phyloP scores from a whole-genome alignment of 2,329 filamentous ascomycete species.

The Aureobasidium sp. region DNA sequence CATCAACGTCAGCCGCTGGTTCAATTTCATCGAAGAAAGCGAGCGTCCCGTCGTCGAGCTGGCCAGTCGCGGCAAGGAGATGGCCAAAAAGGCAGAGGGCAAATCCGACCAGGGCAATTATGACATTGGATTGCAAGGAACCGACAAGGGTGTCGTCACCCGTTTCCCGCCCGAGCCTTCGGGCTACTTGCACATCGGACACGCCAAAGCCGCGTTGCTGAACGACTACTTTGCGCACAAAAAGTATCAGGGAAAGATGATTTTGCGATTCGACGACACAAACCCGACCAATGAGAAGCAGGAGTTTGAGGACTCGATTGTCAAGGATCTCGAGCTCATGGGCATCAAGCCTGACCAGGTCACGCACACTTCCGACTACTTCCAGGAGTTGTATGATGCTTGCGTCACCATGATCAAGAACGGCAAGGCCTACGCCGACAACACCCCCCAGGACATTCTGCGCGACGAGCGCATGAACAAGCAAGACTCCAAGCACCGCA shows the following conservation, averaged over 20 bases:
- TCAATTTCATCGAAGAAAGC: constrained; percentile 72
- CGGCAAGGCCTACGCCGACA: constrained; percentile 83
- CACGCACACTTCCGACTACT: constrained; percentile 92
- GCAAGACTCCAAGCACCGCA: constrained; percentile 70
- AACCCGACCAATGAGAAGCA: constrained; percentile 97
- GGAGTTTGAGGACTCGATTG: constrained; percentile 89
- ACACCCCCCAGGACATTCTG: constrained; percentile 84
- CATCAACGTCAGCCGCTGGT: constrained; percentile 78
- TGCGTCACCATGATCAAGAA: constrained; percentile 75
- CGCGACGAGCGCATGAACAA: constrained; percentile 73
- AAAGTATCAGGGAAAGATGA: constrained; percentile 82
- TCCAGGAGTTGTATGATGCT: constrained; percentile 82
- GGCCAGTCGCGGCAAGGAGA: constrained; percentile 43
- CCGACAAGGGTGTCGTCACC: constrained; percentile 82
- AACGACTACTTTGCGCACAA: constrained; percentile 97
- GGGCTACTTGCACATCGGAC: constrained; percentile 91
- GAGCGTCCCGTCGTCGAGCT: constrained; percentile 62
- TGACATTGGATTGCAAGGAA: constrained; percentile 77
- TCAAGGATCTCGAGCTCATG: constrained; percentile 85
- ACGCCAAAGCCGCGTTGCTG: constrained; percentile 86
- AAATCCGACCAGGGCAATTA: constrained; percentile 81
- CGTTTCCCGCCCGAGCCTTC: constrained; percentile 93
- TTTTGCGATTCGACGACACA: constrained; percentile 92
- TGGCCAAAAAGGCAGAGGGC: constrained; percentile 68
- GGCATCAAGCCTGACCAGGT: constrained; percentile 82